Evolutionary conservation across 2,329 filamentous ascomycete species (phyloP).

Genomic region (Lecanicillium sp.): DNA sequence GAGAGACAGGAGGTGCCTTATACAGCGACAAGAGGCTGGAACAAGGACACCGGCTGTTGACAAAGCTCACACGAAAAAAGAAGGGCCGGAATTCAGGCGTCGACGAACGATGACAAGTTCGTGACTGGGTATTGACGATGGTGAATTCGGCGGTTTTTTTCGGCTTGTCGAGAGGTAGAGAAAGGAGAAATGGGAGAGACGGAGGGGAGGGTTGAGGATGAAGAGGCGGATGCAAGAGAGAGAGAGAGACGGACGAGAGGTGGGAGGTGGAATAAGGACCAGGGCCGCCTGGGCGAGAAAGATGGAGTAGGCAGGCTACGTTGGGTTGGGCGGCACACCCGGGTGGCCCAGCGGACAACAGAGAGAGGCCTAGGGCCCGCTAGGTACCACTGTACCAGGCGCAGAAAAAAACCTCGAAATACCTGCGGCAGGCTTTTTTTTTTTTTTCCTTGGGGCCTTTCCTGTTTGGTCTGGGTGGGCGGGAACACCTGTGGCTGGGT

Average conservation of each 20-base stretch:
- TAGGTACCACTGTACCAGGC: background rate
- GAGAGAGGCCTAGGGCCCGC: background rate
- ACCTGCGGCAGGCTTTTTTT: background rate
- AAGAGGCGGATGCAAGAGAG: constrained; percentile 15
- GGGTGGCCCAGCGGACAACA: constrained; percentile 5
- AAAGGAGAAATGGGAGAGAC: constrained; percentile 11
- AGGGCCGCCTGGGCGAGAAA: constrained; percentile 8
- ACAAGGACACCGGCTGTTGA: constrained; percentile 11
- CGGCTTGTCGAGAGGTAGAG: constrained; percentile 22
- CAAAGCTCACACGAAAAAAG: constrained; percentile 20
- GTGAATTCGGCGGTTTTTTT: constrained; percentile 17
- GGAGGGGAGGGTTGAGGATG: constrained; percentile 12
- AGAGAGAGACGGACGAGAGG: constrained; percentile 15
- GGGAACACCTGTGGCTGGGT: background rate
- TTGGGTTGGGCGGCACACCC: constrained; percentile 17
- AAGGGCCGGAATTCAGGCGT: constrained; percentile 21
- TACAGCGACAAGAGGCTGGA: constrained; percentile 16
- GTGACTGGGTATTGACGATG: constrained; percentile 5
- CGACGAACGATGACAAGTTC: constrained; percentile 18
- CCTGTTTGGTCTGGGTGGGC: background rate
- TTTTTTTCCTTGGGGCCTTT: constrained; percentile 1
- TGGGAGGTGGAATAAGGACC: constrained; percentile 8
- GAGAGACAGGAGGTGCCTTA: constrained; percentile 4
- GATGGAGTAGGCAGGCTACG: constrained; percentile 7
- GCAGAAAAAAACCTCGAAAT: constrained; percentile 1